Percentiles rank a stretch among this genome's conserved stretches.
phyloP scores from a whole-genome alignment of 2,329 filamentous ascomycete genomes.

The Fusarium denticulatum region DNA sequence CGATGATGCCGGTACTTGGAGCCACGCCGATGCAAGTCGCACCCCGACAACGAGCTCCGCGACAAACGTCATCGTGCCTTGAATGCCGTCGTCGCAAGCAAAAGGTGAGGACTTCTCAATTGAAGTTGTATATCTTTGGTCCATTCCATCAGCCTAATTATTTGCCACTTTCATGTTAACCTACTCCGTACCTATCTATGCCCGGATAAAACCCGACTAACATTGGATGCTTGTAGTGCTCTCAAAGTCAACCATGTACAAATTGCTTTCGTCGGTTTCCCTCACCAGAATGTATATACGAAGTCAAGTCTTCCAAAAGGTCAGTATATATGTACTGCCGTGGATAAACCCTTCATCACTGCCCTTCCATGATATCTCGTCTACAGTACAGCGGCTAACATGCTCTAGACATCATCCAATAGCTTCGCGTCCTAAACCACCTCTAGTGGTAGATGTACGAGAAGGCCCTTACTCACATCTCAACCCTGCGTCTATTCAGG shows the following conservation, averaged over 20 bases:
- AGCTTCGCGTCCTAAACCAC: conserved; percentile 11
- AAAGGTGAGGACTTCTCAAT: conserved; percentile 51
- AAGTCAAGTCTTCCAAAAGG: conserved; percentile 39
- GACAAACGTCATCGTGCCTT: conserved; percentile 56
- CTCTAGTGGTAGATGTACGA: conserved; percentile 33
- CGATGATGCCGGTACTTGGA: conserved; percentile 30
- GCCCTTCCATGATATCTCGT: neutral
- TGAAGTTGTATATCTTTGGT: neutral
- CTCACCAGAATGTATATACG: conserved; percentile 61
- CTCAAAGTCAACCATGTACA: conserved; percentile 63
- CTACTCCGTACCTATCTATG: neutral
- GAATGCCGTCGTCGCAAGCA: conserved; percentile 64
- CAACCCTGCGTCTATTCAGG: conserved; percentile 48
- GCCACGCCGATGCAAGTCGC: conserved; percentile 33
- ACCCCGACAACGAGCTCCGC: conserved; percentile 36
- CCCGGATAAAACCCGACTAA: neutral
- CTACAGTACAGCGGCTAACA: neutral
- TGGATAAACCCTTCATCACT: neutral
- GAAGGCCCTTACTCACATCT: conserved; percentile 50
- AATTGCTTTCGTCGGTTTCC: conserved; percentile 64
- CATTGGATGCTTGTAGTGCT: conserved; percentile 58
- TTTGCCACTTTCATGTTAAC: neutral
- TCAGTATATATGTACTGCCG: neutral
- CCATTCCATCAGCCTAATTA: neutral
- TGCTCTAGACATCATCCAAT: conserved; percentile 10